Evolutionary conservation across 352 stramenopile species (phyloP).

Genomic region (Pythium apleroticum): DNA sequence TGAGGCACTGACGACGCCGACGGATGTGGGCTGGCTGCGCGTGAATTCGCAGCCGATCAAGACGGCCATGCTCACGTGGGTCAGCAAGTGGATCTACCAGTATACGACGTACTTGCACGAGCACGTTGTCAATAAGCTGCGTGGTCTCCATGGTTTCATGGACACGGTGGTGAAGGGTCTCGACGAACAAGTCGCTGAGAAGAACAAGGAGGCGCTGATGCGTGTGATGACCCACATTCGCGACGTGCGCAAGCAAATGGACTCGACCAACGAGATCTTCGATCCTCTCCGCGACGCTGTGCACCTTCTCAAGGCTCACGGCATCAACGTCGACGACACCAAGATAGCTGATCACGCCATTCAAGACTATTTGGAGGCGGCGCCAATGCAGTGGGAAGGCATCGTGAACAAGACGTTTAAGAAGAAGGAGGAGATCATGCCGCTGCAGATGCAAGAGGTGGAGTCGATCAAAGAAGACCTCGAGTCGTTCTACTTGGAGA

Average conservation of each 20-base stretch:
- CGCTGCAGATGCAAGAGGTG: constrained; percentile 95
- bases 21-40: constrained; percentile 96
- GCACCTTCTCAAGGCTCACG: constrained; percentile 94
- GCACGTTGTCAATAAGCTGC: constrained; percentile 90
- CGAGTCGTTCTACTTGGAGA: constrained; percentile 93
- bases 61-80: constrained; percentile 94
- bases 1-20: constrained; percentile 84
- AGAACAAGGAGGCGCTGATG: constrained; percentile 96
- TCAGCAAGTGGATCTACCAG: constrained; percentile 96
- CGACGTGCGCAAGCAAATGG: constrained; percentile 93
- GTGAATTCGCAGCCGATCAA: constrained; percentile 98
- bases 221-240: constrained; percentile 96
- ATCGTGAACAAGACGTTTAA: constrained; percentile 99
- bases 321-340: constrained; percentile 89
- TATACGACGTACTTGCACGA: constrained; percentile 94
- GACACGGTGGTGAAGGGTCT: constrained; percentile 89
- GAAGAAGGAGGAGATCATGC: constrained; percentile 98
- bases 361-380: constrained; percentile 94
- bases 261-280: constrained; percentile 93
- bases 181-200: constrained; percentile 88
- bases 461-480: constrained; percentile 93
- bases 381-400: constrained; percentile 95
- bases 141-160: constrained; percentile 92
- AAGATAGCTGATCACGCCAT: constrained; percentile 81
- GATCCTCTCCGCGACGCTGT: constrained; percentile 93